These are phyloP conservation scores for Citrullus amarus DNA, from an alignment of 306 rosid genomes.

Conservation along the genomic window DNA sequence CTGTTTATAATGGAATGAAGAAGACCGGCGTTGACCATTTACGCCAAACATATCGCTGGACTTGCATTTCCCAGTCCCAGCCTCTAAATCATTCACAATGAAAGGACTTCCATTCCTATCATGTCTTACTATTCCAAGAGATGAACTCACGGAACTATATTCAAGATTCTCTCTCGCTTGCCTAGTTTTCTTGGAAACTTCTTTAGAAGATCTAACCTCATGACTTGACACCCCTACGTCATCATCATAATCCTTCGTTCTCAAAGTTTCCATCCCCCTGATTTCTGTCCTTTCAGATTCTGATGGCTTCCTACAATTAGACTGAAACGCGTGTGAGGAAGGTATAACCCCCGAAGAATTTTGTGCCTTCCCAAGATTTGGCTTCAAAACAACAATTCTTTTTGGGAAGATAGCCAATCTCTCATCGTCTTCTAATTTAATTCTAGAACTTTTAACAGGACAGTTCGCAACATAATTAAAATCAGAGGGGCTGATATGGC, in stretches of 20 bases:
- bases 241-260: slow-evolving; percentile 25
- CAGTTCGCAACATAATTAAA: slow-evolving; percentile 22
- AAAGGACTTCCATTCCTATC: slow-evolving; percentile 57
- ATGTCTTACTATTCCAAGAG: slow-evolving; percentile 45
- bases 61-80: slow-evolving; percentile 15
- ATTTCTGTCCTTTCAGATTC: slow-evolving; percentile 30
- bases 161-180: slow-evolving; percentile 49
- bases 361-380: slow-evolving; percentile 62
- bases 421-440: slow-evolving; percentile 27
- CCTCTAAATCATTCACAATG: slow-evolving; percentile 41
- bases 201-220: slow-evolving; percentile 57
- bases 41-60: slow-evolving; percentile 28
- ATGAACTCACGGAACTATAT: slow-evolving; percentile 21
- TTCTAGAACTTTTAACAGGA: slow-evolving; percentile 34
- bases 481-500: slow-evolving; percentile 30
- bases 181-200: slow-evolving; percentile 69
- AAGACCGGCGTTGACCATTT: slow-evolving; percentile 30
- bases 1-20: slow-evolving; percentile 41
- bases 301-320: slow-evolving; percentile 32
- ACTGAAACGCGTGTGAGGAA: slow-evolving; percentile 37
- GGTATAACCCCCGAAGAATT: slow-evolving; percentile 30
- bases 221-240: slow-evolving; percentile 33
- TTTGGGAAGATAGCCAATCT: slow-evolving; percentile 43
- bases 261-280: slow-evolving; percentile 30
- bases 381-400: slow-evolving; percentile 83